Percentiles rank a stretch among this genome's conserved stretches.
phyloP scores from a whole-genome alignment of 2,329 filamentous ascomycete species.

The Curvularia lunata region DNA sequence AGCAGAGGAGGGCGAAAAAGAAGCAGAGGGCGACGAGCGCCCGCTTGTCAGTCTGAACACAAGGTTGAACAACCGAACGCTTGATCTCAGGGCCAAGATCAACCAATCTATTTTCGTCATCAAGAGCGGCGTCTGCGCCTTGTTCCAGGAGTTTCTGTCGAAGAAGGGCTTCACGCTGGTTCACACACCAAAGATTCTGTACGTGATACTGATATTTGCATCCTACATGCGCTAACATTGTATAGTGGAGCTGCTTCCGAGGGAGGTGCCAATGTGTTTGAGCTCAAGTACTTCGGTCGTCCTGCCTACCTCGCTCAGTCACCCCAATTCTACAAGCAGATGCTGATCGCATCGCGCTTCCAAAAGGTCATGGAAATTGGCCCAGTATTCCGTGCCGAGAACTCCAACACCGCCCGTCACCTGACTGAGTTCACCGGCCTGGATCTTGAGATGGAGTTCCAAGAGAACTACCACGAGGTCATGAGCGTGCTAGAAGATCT shows the following conservation, averaged over 20 bases:
- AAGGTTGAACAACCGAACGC: conserved; percentile 86
- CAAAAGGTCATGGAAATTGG: conserved; percentile 80
- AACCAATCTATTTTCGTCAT: conserved; percentile 86
- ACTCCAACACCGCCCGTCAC: conserved; percentile 82
- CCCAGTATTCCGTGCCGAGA: conserved; percentile 84
- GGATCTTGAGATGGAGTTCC: conserved; percentile 89
- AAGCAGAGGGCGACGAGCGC: conserved; percentile 60
- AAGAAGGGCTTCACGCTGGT: conserved; percentile 79
- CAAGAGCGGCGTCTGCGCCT: conserved; percentile 68
- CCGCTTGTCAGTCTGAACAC: conserved; percentile 83
- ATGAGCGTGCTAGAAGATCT: conserved; percentile 74
- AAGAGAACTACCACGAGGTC: conserved; percentile 78
- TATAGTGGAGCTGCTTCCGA: conserved; percentile 78
- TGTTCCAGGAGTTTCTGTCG: conserved; percentile 82
- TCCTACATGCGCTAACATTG: neutral
- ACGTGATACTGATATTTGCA: neutral
- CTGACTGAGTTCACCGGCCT: conserved; percentile 90
- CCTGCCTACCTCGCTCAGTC: conserved; percentile 81
- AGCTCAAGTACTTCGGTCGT: conserved; percentile 86
- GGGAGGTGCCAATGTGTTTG: conserved; percentile 90
- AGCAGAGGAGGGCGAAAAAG: conserved; percentile 57
- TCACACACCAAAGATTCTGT: conserved; percentile 74
- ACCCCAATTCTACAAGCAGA: conserved; percentile 88
- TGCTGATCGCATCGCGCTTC: conserved; percentile 79
- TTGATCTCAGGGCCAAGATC: conserved; percentile 89